Base-by-base conservation (phyloP, 2,329 filamentous ascomycete species). In the Penicillium sp. region DNA sequence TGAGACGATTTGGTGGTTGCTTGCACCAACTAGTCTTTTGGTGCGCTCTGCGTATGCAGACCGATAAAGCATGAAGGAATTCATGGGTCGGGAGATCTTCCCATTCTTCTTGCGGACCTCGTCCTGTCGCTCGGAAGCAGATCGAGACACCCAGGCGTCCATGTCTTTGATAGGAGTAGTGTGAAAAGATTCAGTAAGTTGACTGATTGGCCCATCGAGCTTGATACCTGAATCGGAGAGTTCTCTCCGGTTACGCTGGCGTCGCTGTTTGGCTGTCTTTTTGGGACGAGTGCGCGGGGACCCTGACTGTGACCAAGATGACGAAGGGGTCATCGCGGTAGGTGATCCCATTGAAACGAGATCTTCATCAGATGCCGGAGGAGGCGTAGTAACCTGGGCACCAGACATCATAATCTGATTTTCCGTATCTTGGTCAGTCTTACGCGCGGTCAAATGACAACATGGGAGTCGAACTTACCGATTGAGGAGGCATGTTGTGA, bases 51-150 rank as follows among this genome's bases (percentile, higher is more conserved):
- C 90, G 70, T 90, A 97, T 7, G 91, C 90, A 63, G 94, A 96
- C 40, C 94, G 88, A 73, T 99, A 99, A 49, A 99, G 80, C 89
- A 99, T 96, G 78, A 97, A 99, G 1, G 90, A 93, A 73, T 99
- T 99, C 88, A 97, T 96, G 3, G 94, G 92, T 31, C 94, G 83
- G 67, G 93, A 91, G 64, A 97, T 83, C 71, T 92, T 92, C 26
- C 89, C 89, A 35, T 85, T 78, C 66, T 87, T 90, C 65, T 84
- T 82, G 42, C 52, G 52, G 18, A 88, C 85, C 72, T 96, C 92
- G 53, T 79, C 76, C 47, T 79, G 80, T 55, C 93, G 84, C 7
- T 81, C 81, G 55, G 90, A 86, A 2, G 79, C 75, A 10, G 89
- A 79, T 49, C 93, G 84, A 66, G 88, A 85, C 35, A 95, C 92